Conservation (phyloP, 2,329 filamentous ascomycete species). For the Trichoderma guizhouense region DNA sequence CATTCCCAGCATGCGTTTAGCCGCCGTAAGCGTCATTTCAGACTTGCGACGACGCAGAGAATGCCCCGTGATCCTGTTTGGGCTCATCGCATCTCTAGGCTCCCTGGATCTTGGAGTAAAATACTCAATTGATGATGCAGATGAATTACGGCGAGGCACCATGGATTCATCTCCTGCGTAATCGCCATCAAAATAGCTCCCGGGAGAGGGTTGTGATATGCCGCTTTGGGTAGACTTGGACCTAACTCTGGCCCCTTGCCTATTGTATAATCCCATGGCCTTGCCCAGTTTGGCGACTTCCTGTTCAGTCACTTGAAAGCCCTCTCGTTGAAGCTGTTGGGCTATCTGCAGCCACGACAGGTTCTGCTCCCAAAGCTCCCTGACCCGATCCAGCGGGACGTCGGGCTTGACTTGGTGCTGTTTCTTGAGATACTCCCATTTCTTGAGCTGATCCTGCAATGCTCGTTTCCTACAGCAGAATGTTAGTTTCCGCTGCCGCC, state of each 20-base stretch:
- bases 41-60: slow-evolving; percentile 39
- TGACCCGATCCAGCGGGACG: slow-evolving; percentile 64
- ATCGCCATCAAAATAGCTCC: too few species aligned
- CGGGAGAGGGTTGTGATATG: background rate
- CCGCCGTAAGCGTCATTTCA: slow-evolving; percentile 77
- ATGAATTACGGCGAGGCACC: background rate
- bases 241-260: slow-evolving; percentile 48
- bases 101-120: background rate
- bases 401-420: slow-evolving; percentile 69
- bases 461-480: slow-evolving; percentile 61
- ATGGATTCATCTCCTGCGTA: background rate
- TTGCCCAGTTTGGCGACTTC: slow-evolving; percentile 68
- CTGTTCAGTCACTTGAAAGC: slow-evolving; percentile 67
- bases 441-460: slow-evolving; percentile 71
- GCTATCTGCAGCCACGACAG: slow-evolving; percentile 71
- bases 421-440: slow-evolving; percentile 67
- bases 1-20: slow-evolving; percentile 65
- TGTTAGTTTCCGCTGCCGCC: slow-evolving; percentile 19
- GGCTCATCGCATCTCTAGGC: slow-evolving; percentile 51
- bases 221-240: slow-evolving; percentile 50
- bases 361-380: slow-evolving; percentile 76
- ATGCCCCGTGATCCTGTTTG: slow-evolving; percentile 55
- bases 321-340: slow-evolving; percentile 63
- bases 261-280: slow-evolving; percentile 64
- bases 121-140: background rate